A percentile compares a stretch with the other conserved stretches of the same genome.
These are phyloP conservation scores for Astragalus glycyphyllos DNA, from an alignment of 306 rosid genomes.

Conservation along the genomic window DNA sequence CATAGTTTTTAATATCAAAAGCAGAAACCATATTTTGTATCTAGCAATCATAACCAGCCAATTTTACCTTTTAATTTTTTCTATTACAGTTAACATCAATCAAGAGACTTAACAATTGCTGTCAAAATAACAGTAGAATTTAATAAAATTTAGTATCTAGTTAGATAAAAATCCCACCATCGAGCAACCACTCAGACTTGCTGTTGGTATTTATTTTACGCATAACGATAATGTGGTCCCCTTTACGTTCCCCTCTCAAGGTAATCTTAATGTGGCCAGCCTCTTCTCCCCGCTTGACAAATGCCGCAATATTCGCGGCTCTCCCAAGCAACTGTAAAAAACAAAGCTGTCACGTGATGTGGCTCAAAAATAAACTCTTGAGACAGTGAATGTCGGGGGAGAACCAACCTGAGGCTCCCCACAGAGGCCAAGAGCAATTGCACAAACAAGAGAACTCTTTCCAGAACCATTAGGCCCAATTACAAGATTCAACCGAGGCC, in stretches of 20 bases:
- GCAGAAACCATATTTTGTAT: conserved; percentile 31
- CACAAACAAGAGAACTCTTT: conserved; percentile 96
- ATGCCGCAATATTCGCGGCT: conserved; percentile 80
- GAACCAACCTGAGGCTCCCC: conserved; percentile 97
- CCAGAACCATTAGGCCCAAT: conserved; percentile 98
- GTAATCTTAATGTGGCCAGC: conserved; percentile 74
- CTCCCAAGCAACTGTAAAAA: conserved; percentile 81
- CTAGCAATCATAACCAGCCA: conserved; percentile 26
- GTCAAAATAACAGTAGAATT: conserved; percentile 18
- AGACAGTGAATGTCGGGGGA: neutral
- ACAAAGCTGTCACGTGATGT: conserved; percentile 37
- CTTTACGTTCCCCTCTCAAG: conserved; percentile 72
- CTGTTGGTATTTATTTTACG: conserved; percentile 76
- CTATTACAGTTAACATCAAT: conserved; percentile 22
- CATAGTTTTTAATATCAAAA: conserved; percentile 28
- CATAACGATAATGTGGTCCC: conserved; percentile 58
- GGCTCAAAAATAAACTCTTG: conserved; percentile 26
- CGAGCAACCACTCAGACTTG: conserved; percentile 87
- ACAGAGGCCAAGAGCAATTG: conserved; percentile 95
- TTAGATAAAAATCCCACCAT: conserved; percentile 56
- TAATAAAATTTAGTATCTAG: neutral
- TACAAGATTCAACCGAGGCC: conserved; percentile 87
- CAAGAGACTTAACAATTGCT: conserved; percentile 30
- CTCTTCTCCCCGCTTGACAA: conserved; percentile 90
- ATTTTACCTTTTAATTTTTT: conserved; percentile 23